Evolutionary conservation across 1,284 basidiomycete species (phyloP).

Genomic region (Fomitiporia mediterranea): DNA sequence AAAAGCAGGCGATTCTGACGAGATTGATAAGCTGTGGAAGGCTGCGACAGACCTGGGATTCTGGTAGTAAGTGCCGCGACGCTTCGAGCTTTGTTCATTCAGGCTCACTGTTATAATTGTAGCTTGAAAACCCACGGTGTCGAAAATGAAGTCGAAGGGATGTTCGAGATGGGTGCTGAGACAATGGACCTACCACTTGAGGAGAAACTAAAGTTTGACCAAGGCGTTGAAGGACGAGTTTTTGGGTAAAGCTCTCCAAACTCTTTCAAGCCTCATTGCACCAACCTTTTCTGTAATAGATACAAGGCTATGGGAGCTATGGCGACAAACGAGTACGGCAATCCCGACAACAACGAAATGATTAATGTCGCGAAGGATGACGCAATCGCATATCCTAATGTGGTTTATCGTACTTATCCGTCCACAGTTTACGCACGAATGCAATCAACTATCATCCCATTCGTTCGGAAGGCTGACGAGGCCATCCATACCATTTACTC

Average conservation of each 20-base stretch:
- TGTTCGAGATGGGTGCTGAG: slow-evolving; percentile 58
- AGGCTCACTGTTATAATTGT: neutral
- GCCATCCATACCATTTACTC: slow-evolving; percentile 51
- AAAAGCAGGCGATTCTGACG: slow-evolving; percentile 32
- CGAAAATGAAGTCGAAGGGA: slow-evolving; percentile 44
- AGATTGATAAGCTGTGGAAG: slow-evolving; percentile 46
- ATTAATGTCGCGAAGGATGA: slow-evolving; percentile 68
- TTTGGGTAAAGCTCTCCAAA: slow-evolving; percentile 44
- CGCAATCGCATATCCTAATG: slow-evolving; percentile 48
- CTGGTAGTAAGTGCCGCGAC: slow-evolving; percentile 44
- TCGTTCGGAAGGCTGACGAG: slow-evolving; percentile 51
- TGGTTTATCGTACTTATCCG: slow-evolving; percentile 52
- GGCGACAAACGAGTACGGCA: slow-evolving; percentile 61
- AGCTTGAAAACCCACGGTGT: slow-evolving; percentile 61
- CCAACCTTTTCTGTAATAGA: slow-evolving; percentile 31
- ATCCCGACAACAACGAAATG: slow-evolving; percentile 55
- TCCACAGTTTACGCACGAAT: slow-evolving; percentile 46
- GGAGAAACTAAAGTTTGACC: slow-evolving; percentile 62
- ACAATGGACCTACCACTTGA: slow-evolving; percentile 54
- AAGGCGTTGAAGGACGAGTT: slow-evolving; percentile 57
- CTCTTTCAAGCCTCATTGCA: neutral
- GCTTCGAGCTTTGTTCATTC: neutral
- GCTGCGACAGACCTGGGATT: slow-evolving; percentile 49
- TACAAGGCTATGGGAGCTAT: slow-evolving; percentile 63
- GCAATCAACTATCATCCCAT: slow-evolving; percentile 45